Percentiles rank a stretch among this genome's conserved stretches.
Evolutionary conservation across 495 filamentous ascomycete genomes (phyloP).

Genomic region (Staphylotrichum tortipilum): DNA sequence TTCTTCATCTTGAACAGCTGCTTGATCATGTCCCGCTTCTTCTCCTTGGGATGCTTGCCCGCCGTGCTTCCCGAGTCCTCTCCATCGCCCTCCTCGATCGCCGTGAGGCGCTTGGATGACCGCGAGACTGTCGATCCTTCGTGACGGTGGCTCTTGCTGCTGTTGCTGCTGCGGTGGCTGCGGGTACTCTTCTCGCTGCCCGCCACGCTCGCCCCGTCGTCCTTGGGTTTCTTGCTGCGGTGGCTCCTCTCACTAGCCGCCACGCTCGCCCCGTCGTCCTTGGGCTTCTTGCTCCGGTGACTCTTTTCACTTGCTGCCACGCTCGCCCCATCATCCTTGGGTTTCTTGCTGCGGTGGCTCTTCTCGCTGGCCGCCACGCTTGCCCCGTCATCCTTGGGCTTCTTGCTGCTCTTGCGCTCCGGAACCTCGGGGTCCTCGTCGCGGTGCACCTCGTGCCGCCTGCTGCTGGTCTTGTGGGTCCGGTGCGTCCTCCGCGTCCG

Average conservation of each 20-base stretch:
- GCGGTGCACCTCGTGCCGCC: conserved; percentile 20
- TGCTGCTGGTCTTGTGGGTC: conserved; percentile 21
- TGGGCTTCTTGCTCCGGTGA: conserved; percentile 16
- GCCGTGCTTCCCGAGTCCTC: conserved; percentile 18
- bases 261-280: background rate
- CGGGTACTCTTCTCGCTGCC: conserved; percentile 10
- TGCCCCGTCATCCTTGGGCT: background rate
- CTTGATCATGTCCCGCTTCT: conserved; percentile 46
- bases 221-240: conserved; percentile 14
- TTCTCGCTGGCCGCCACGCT: conserved; percentile 9
- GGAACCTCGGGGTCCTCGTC: conserved; percentile 19
- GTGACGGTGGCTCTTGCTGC: background rate
- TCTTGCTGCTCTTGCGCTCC: conserved; percentile 23
- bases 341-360: conserved; percentile 17
- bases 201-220: background rate
- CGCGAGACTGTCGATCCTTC: conserved; percentile 7
- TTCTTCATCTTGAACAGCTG: conserved; percentile 44
- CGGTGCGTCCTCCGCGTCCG: conserved; percentile 17
- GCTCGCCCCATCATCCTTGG: background rate
- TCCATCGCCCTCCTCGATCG: conserved; percentile 23
- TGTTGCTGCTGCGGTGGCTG: conserved; percentile 4
- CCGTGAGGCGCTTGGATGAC: conserved; percentile 17
- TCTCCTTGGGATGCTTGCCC: conserved; percentile 34
- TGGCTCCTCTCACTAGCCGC: conserved; percentile 10
- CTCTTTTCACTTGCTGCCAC: conserved; percentile 10